Conservation (phyloP, 768 basidiomycete species). For the Russula lepida region DNA sequence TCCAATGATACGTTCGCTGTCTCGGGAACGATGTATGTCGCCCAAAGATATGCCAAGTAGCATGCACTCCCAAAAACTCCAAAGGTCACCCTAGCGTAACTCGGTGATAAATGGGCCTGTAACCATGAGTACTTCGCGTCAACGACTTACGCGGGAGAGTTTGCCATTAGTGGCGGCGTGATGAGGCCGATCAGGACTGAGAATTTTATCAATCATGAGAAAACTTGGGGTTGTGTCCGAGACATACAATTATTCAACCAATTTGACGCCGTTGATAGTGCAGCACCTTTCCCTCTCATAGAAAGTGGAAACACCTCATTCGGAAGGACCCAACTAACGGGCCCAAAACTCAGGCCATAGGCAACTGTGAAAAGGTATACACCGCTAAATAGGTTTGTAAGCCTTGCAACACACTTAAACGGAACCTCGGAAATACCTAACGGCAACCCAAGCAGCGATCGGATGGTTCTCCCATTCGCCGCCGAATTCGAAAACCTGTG, state of each 20-base stretch:
- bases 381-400: slow-evolving; percentile 25
- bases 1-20: slow-evolving; percentile 71
- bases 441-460: slow-evolving; percentile 58
- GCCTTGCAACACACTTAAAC: background rate
- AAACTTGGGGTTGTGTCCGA: background rate
- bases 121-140: background rate
- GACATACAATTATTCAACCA: slow-evolving; percentile 70
- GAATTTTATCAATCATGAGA: background rate
- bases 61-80: slow-evolving; percentile 57
- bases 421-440: slow-evolving; percentile 39
- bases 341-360: slow-evolving; percentile 71
- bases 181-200: slow-evolving; percentile 68
- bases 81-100: slow-evolving; percentile 50
- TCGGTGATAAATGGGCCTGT: background rate
- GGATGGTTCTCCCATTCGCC: slow-evolving; percentile 51
- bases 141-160: slow-evolving; percentile 44
- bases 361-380: slow-evolving; percentile 71
- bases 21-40: slow-evolving; percentile 61
- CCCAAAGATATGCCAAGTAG: slow-evolving; percentile 61
- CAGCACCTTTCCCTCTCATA: slow-evolving; percentile 73
- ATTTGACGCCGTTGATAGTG: slow-evolving; percentile 76
- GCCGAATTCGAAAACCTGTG: slow-evolving; percentile 42
- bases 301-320: slow-evolving; percentile 77
- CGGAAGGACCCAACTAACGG: slow-evolving; percentile 78
- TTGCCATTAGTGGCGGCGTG: slow-evolving; percentile 57